Base-by-base conservation (phyloP, 257 asterid species). In the Solanum tarijense region DNA sequence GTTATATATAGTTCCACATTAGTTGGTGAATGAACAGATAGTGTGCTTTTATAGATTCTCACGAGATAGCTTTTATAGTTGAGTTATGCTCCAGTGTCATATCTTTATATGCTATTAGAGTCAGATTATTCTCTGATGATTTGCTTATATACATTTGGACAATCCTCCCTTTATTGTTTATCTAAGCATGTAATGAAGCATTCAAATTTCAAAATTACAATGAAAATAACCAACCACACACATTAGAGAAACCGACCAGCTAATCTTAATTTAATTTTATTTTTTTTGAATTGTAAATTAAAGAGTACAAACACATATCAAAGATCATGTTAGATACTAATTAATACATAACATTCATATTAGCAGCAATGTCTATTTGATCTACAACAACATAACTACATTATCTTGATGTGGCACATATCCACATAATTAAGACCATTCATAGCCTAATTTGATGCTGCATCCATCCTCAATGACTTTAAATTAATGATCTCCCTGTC, bases 401-500 rank as follows among this genome's bases (percentile, higher is more conserved):
- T 76, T 12, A 6, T 38, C 25, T 62, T 62, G 31, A 62, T n/a
- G 71, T n/a, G 71, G 71, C 71, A 62, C 31, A 62, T 2, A n/a
- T 65, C 71, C 71, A 65, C 31, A 5, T 65, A 65, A 65, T 65
- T 65, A 65, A 65, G 13, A 25, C 38, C 84, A 43, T 41, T 43
- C 14, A 14, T 43, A 27, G 39, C 85, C 38, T 11, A 25, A 41
- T 27, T 43, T 41, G 14, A 78, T 43, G 16, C 25, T 79, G 66
- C 84, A 13, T 38, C 7, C n/a, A 39, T 52, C 86, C 32, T 88
- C 87, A 90, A 12, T 86, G 89, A 36, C 91, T 91, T 85, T 92
- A 92, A n/a, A 91, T 85, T 92, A 94, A 29, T 89, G 93, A 87
- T 92, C 95, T 32, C 90, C 94, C 94, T 92, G 94, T 46, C 7